Percentiles rank a stretch among this genome's conserved stretches.
Evolutionary conservation across 2,329 filamentous ascomycete species (phyloP).

Genomic region (Exophiala sideris): DNA sequence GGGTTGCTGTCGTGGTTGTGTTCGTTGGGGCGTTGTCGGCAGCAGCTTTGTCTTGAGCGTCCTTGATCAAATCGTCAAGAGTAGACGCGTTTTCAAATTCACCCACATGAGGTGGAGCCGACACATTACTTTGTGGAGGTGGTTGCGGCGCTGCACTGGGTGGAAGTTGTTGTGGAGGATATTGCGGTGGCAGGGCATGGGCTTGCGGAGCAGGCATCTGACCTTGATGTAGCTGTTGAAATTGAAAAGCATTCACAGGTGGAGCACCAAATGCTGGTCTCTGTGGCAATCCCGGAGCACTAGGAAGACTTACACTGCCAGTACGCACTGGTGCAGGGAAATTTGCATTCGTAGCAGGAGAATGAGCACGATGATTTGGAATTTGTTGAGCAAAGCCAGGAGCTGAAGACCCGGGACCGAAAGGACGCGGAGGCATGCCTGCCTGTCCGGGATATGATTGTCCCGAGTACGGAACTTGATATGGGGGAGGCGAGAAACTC

Average conservation of each 20-base stretch:
- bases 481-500: slow-evolving; percentile 31
- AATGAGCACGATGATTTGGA: slow-evolving; percentile 38
- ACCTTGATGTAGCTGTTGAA: slow-evolving; percentile 58
- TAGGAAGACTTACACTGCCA: slow-evolving; percentile 54
- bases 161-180: slow-evolving; percentile 18
- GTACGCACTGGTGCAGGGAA: slow-evolving; percentile 39
- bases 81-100: slow-evolving; percentile 40
- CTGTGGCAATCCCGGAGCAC: slow-evolving; percentile 57
- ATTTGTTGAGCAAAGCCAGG: slow-evolving; percentile 41
- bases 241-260: slow-evolving; percentile 51
- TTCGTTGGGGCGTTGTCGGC: slow-evolving; percentile 33
- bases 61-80: slow-evolving; percentile 51
- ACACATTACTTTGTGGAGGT: slow-evolving; percentile 22
- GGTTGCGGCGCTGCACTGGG: slow-evolving; percentile 9
- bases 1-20: slow-evolving; percentile 18
- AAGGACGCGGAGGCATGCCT: slow-evolving; percentile 34
- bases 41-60: slow-evolving; percentile 46
- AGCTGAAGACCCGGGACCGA: slow-evolving; percentile 41
- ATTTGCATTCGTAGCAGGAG: slow-evolving; percentile 27
- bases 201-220: slow-evolving; percentile 38
- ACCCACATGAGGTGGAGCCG: slow-evolving; percentile 6
- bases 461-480: slow-evolving; percentile 34
- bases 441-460: slow-evolving; percentile 36
- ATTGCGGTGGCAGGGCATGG: slow-evolving; percentile 24
- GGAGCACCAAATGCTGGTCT: slow-evolving; percentile 57